Evolutionary conservation across 139 green algal species (phyloP).

Genomic region (Closterium sp.): DNA sequence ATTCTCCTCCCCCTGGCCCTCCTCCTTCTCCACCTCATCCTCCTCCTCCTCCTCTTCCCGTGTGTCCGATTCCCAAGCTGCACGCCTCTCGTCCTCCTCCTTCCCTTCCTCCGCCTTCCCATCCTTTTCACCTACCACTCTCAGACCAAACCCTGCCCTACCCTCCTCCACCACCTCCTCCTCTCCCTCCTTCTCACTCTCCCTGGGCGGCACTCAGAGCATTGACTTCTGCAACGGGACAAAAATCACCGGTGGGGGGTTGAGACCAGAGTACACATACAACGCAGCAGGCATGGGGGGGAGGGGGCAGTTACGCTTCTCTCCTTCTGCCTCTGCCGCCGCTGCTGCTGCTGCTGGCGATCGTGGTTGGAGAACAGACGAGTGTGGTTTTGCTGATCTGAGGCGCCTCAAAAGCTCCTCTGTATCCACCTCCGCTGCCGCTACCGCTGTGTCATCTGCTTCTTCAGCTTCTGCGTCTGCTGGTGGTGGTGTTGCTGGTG

Average conservation of each 20-base stretch:
- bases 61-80: background rate
- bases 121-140: background rate
- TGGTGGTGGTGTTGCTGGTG: background rate
- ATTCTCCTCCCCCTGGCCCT: background rate
- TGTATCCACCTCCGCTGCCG: background rate
- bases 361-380: background rate
- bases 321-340: background rate
- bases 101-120: background rate
- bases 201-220: background rate
- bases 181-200: background rate
- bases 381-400: background rate
- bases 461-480: background rate
- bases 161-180: background rate
- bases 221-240: background rate
- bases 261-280: conserved; percentile 25
- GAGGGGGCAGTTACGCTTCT: background rate
- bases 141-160: background rate
- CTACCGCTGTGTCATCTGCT: too few relatives aligned
- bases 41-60: background rate
- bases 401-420: background rate
- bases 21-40: background rate
- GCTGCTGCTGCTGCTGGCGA: background rate
- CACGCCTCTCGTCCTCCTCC: background rate
- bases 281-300: conserved; percentile 17
- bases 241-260: background rate